Conservation (phyloP, 768 basidiomycete species). For the Lentinula detonsa region DNA sequence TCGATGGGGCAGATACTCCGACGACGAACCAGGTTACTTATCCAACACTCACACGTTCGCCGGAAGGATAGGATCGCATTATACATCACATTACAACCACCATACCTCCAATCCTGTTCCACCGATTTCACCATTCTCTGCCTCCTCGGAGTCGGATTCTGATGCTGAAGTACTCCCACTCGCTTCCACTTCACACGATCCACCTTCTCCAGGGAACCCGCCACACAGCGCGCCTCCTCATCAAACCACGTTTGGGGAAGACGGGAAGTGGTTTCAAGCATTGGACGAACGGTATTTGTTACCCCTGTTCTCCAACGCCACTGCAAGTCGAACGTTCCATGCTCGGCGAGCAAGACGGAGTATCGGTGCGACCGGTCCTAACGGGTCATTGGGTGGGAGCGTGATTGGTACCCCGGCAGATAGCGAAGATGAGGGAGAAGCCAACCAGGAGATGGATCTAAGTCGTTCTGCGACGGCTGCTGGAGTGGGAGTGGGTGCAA, state of each 20-base stretch:
- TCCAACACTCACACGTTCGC: constrained; percentile 12
- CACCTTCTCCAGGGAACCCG: constrained; percentile 9
- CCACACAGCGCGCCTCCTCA: constrained; percentile 12
- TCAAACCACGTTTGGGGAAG: constrained; percentile 39
- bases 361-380: constrained; percentile 22
- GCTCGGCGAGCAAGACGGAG: constrained; percentile 62
- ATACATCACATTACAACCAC: constrained; percentile 56
- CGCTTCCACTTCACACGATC: constrained; percentile 42
- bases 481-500: constrained; percentile 12
- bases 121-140: constrained; percentile 42
- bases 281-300: constrained; percentile 92
- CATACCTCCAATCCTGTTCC: constrained; percentile 26
- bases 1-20: constrained; percentile 38
- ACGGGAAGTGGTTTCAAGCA: constrained; percentile 94
- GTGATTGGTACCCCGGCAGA: constrained; percentile 27
- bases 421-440: constrained; percentile 33
- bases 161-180: constrained; percentile 79
- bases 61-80: constrained; percentile 51
- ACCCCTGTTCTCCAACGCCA: constrained; percentile 89
- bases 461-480: constrained; percentile 17
- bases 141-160: constrained; percentile 76
- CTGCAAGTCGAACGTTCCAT: constrained; percentile 82
- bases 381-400: constrained; percentile 18
- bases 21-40: constrained; percentile 38
- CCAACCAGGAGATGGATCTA: constrained; percentile 38